Evolutionary conservation across 768 basidiomycete species (phyloP).

Genomic region (Cytidiella melzeri): DNA sequence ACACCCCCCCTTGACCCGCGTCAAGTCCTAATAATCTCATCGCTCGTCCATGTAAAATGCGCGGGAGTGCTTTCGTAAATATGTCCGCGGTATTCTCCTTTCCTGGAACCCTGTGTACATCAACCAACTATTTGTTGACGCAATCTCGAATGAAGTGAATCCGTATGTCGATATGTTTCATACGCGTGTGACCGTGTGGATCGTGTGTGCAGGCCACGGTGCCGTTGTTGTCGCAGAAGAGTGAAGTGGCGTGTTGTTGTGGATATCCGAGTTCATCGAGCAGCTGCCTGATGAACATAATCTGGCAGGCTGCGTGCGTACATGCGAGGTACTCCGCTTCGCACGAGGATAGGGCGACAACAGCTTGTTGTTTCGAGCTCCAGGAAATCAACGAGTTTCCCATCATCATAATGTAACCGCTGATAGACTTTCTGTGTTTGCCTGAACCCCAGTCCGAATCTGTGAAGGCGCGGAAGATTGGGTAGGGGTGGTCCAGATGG

Average conservation of each 20-base stretch:
- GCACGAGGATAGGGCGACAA: constrained; percentile 29
- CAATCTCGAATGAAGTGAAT: neutral
- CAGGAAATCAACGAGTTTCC: constrained; percentile 36
- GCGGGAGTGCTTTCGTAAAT: constrained; percentile 7
- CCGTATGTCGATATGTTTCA: neutral
- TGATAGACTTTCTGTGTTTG: constrained; percentile 22
- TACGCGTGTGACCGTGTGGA: neutral
- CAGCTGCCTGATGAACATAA: constrained; percentile 27
- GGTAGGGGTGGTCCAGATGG: neutral
- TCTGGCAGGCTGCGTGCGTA: constrained; percentile 27
- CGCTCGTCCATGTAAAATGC: no score
- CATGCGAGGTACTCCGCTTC: constrained; percentile 36
- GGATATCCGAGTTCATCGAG: constrained; percentile 4
- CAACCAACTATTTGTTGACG: neutral
- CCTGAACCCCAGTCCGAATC: constrained; percentile 11
- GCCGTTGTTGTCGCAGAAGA: constrained; percentile 4
- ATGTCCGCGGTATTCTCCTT: constrained; percentile 7
- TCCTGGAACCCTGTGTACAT: neutral
- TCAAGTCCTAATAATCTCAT: no score
- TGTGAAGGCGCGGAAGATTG: constrained; percentile 6
- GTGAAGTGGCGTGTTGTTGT: neutral
- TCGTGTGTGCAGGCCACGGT: neutral
- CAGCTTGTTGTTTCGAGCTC: constrained; percentile 33
- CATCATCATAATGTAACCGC: constrained; percentile 28
- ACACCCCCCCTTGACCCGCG: no score